Evolutionary conservation across 495 filamentous ascomycete species (phyloP).

Genomic region (Xylaria telfairii): DNA sequence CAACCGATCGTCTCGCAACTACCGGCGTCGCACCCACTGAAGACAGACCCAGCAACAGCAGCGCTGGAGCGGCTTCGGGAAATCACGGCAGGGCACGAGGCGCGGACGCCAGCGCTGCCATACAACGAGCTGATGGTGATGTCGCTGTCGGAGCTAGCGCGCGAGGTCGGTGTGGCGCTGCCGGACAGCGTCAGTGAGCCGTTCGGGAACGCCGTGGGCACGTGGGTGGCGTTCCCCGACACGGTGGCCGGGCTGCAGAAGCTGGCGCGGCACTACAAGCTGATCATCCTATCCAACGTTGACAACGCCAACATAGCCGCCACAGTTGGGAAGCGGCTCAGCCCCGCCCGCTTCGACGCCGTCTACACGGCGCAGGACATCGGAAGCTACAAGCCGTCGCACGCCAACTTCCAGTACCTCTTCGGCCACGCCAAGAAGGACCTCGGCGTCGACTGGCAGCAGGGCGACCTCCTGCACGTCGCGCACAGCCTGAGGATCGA

Average conservation of each 20-base stretch:
- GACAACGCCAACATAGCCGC: slow-evolving; percentile 65
- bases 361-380: slow-evolving; percentile 78
- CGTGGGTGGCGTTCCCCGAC: slow-evolving; percentile 71
- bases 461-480: slow-evolving; percentile 67
- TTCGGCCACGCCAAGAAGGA: slow-evolving; percentile 58
- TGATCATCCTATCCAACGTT: slow-evolving; percentile 76
- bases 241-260: slow-evolving; percentile 62
- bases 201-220: slow-evolving; percentile 62
- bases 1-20: slow-evolving; percentile 51
- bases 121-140: slow-evolving; percentile 64
- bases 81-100: slow-evolving; percentile 47
- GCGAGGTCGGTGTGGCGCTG: slow-evolving; percentile 44
- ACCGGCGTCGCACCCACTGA: slow-evolving; percentile 49
- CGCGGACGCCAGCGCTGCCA: slow-evolving; percentile 54
- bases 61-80: slow-evolving; percentile 44
- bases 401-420: slow-evolving; percentile 71
- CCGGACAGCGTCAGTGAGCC: slow-evolving; percentile 40
- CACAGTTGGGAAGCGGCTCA: slow-evolving; percentile 55
- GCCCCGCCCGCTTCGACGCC: slow-evolving; percentile 62
- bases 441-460: slow-evolving; percentile 59
- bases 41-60: slow-evolving; percentile 39
- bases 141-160: slow-evolving; percentile 55
- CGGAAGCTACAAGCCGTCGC: slow-evolving; percentile 75
- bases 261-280: slow-evolving; percentile 66
- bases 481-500: slow-evolving; percentile 75